Evolutionary conservation across 352 stramenopile genomes (phyloP).

Genomic region (Globisporangium abappressorium): DNA sequence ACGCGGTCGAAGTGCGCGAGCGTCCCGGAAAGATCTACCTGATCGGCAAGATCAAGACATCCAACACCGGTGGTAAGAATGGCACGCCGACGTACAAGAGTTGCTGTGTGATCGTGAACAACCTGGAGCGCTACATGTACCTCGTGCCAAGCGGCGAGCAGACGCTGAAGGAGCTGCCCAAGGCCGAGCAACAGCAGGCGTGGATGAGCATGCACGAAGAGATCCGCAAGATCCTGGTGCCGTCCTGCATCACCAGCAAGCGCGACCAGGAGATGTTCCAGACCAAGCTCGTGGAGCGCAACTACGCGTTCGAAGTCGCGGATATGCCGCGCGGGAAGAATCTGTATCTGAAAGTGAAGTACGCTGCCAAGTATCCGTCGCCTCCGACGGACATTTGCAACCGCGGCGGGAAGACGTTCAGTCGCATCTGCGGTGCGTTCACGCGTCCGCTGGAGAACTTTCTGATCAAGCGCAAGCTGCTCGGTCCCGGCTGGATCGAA

Average conservation of each 20-base stretch:
- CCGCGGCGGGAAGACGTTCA: conserved; percentile 89
- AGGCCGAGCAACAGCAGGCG: conserved; percentile 83
- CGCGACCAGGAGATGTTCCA: conserved; percentile 86
- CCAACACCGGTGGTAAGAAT: conserved; percentile 23
- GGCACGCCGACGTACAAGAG: conserved; percentile 82
- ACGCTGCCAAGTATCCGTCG: conserved; percentile 90
- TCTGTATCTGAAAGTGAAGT: conserved; percentile 98
- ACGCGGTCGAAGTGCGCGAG: conserved; percentile 94
- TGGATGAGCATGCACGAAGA: conserved; percentile 90
- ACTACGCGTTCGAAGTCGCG: conserved; percentile 97
- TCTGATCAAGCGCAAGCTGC: conserved; percentile 95
- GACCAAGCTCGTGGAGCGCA: conserved; percentile 94
- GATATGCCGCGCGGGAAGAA: conserved; percentile 94
- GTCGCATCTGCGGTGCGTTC: conserved; percentile 94
- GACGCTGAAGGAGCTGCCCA: conserved; percentile 84
- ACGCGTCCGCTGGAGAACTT: conserved; percentile 96
- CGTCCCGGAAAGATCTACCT: conserved; percentile 95
- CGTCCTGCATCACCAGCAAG: conserved; percentile 67
- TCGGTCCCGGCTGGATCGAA: conserved; percentile 97
- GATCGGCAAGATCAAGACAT: conserved; percentile 94
- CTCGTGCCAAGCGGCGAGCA: conserved; percentile 66
- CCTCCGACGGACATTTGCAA: conserved; percentile 82
- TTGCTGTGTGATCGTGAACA: conserved; percentile 95
- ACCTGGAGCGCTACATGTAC: conserved; percentile 96
- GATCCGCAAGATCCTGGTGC: conserved; percentile 89